These are phyloP conservation scores for Trichophyton simii DNA, from an alignment of 2,329 filamentous ascomycete species.

Conservation along the genomic window DNA sequence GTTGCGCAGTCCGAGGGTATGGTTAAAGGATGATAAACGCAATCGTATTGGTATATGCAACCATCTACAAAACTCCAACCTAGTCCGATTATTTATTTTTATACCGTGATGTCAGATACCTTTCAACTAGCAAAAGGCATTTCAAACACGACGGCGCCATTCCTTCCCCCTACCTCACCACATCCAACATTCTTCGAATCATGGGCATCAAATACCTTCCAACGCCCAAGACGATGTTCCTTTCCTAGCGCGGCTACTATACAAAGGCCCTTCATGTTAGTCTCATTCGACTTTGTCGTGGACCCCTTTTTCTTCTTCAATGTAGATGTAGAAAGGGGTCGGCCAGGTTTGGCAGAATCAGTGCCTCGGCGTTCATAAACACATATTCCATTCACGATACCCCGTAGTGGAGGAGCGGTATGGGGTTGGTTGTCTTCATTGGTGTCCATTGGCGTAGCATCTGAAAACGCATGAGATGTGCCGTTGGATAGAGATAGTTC, in stretches of 20 bases:
- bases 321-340: neutral
- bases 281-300: conserved; percentile 14
- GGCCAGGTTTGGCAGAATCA: conserved; percentile 17
- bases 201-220: conserved; percentile 45
- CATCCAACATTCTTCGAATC: conserved; percentile 24
- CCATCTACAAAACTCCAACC: neutral
- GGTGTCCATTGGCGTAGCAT: neutral
- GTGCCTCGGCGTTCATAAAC: conserved; percentile 63
- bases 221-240: conserved; percentile 73
- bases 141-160: conserved; percentile 81
- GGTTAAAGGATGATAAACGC: too few species aligned
- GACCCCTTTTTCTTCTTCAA: conserved; percentile 14
- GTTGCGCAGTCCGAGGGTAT: too few species aligned
- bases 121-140: conserved; percentile 40
- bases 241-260: conserved; percentile 77
- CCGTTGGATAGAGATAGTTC: conserved; percentile 9
- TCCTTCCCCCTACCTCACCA: conserved; percentile 44
- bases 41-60: neutral
- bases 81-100: neutral
- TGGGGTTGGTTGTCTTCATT: conserved; percentile 15
- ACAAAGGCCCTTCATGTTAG: conserved; percentile 49
- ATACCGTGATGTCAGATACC: neutral
- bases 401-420: conserved; percentile 42
- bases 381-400: conserved; percentile 78
- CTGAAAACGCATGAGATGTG: neutral